Evolutionary conservation across 2,329 filamentous ascomycete genomes (phyloP).

Genomic region (Pezicula neosporulosa): DNA sequence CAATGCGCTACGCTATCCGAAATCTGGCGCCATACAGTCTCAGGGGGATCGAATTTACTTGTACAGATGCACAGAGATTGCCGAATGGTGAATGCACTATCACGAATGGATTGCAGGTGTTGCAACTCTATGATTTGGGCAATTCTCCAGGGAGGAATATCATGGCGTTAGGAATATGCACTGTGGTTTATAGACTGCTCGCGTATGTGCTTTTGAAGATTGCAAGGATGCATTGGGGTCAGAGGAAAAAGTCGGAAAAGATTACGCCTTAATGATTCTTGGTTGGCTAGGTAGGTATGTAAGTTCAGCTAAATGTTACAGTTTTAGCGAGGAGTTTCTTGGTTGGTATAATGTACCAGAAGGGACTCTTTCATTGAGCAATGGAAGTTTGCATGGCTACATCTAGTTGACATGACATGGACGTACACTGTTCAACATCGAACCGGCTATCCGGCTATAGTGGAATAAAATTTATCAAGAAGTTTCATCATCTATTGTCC

Average conservation of each 20-base stretch:
- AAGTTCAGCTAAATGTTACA: no score
- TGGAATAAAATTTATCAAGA: no score
- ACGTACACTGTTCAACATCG: no score
- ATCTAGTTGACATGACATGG: no score
- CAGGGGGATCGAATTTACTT: slow-evolving; percentile 58
- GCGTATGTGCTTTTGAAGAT: slow-evolving; percentile 56
- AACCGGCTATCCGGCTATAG: no score
- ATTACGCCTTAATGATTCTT: no score
- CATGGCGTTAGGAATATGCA: slow-evolving; percentile 57
- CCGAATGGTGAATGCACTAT: slow-evolving; percentile 61
- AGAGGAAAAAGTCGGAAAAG: not conserved
- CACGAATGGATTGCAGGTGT: slow-evolving; percentile 61
- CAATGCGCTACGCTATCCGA: slow-evolving; percentile 65
- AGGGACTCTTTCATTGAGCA: no score
- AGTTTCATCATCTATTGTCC: no score
- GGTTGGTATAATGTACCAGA: no score
- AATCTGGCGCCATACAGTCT: slow-evolving; percentile 67
- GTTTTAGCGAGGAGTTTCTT: no score
- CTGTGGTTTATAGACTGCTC: slow-evolving; percentile 62
- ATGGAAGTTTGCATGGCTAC: no score
- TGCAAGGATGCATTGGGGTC: slow-evolving; percentile 48
- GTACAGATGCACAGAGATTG: slow-evolving; percentile 55
- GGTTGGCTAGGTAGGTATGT: no score
- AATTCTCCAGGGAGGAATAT: slow-evolving; percentile 59
- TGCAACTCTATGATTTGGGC: slow-evolving; percentile 65